Evolutionary conservation across 2,329 filamentous ascomycete genomes (phyloP).

Genomic region (Lachnellula cervina): DNA sequence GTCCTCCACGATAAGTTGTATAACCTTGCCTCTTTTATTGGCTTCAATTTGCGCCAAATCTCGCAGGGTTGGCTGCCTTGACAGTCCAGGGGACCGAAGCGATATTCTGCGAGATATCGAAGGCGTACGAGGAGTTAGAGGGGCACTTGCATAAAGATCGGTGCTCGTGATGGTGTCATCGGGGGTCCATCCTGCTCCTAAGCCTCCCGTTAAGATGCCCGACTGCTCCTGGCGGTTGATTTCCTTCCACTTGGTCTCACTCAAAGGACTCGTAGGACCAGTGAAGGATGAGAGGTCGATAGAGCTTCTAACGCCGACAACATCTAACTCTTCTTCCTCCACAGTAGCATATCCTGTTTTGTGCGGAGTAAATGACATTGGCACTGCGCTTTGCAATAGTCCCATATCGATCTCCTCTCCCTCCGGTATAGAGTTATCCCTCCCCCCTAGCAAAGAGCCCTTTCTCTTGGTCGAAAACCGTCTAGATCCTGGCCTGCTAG

Average conservation of each 20-base stretch:
- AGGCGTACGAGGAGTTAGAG: constrained; percentile 9
- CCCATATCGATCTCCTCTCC: constrained; percentile 29
- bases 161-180: constrained; percentile 44
- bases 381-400: constrained; percentile 23
- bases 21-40: constrained; percentile 54
- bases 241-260: constrained; percentile 18
- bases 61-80: constrained; percentile 40
- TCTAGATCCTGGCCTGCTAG: constrained; percentile 8
- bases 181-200: constrained; percentile 50
- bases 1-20: constrained; percentile 52
- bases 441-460: constrained; percentile 13
- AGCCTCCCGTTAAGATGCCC: constrained; percentile 52
- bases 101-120: constrained; percentile 21
- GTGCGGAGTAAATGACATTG: constrained; percentile 19
- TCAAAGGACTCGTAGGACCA: constrained; percentile 21
- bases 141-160: constrained; percentile 41
- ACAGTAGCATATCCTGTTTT: constrained; percentile 19
- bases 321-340: constrained; percentile 18
- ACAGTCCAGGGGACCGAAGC: constrained; percentile 15
- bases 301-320: constrained; percentile 10
- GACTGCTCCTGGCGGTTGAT: constrained; percentile 41
- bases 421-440: constrained; percentile 25
- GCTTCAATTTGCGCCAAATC: constrained; percentile 53
- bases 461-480: constrained; percentile 19
- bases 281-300: constrained; percentile 27